Evolutionary conservation across 2,329 filamentous ascomycete species (phyloP).

Genomic region (Aureobasidium sp.): DNA sequence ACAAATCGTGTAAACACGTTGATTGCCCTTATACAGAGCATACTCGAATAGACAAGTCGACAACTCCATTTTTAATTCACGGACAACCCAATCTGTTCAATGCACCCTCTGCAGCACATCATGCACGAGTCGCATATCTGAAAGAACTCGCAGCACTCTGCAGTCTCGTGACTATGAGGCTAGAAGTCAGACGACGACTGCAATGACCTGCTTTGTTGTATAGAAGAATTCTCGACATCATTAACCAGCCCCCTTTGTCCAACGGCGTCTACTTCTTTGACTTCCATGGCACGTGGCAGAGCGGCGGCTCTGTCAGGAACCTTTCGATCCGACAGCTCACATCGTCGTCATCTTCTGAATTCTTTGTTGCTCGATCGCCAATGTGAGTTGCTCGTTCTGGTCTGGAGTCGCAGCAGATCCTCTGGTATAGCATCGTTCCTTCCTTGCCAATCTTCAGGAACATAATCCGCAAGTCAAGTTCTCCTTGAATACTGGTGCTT

Average conservation of each 20-base stretch:
- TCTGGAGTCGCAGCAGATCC: too few relatives aligned
- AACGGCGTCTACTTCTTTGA: background rate
- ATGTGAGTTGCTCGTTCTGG: too few relatives aligned
- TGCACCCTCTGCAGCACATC: background rate
- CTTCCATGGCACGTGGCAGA: background rate
- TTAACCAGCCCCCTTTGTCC: background rate
- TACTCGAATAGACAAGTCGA: too few relatives aligned
- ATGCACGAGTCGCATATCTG: too few relatives aligned
- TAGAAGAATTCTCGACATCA: background rate
- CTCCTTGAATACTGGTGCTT: background rate
- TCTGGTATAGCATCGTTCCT: too few relatives aligned
- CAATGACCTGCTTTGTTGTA: background rate
- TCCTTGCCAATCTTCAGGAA: too few relatives aligned
- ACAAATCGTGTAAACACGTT: too few relatives aligned
- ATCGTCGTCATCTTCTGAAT: background rate
- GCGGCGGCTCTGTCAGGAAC: background rate
- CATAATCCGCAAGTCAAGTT: too few relatives aligned
- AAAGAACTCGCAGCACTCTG: background rate
- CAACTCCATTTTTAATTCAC: too few relatives aligned
- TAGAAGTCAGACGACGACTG: background rate
- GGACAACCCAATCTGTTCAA: background rate
- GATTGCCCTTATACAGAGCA: too few relatives aligned
- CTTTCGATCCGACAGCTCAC: too few relatives aligned
- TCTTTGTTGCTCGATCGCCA: too few relatives aligned
- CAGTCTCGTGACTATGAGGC: background rate